Evolutionary conservation across 2,329 filamentous ascomycete genomes (phyloP).

Genomic region (Lecanoromycetidae sp.): DNA sequence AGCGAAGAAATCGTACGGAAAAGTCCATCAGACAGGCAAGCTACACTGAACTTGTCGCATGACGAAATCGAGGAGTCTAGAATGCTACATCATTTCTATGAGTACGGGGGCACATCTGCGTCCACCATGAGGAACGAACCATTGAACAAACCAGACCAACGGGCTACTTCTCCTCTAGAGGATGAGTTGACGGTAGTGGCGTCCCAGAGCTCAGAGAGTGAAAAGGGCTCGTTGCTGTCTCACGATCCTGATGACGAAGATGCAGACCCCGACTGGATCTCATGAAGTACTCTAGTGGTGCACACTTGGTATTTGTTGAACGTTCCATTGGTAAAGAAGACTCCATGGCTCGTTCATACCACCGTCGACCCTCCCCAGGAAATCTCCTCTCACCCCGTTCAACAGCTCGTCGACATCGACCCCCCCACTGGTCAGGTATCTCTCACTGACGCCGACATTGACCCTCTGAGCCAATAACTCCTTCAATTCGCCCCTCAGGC

Average conservation of each 20-base stretch:
- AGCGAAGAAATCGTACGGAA: neutral
- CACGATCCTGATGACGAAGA: conserved; percentile 55
- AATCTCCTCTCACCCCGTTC: conserved; percentile 48
- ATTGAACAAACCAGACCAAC: neutral
- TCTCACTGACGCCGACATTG: conserved; percentile 78
- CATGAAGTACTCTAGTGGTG: too few species aligned
- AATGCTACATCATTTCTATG: conserved; percentile 35
- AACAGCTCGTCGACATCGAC: conserved; percentile 69
- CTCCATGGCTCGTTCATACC: neutral
- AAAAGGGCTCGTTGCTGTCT: conserved; percentile 42
- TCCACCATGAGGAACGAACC: neutral
- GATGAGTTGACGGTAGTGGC: neutral
- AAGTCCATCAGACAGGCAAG: neutral
- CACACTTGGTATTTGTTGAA: too few species aligned
- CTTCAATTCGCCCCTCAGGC: conserved; percentile 59
- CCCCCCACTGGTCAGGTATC: conserved; percentile 70
- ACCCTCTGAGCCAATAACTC: conserved; percentile 59
- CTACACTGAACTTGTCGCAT: conserved; percentile 21
- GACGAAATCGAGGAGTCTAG: conserved; percentile 47
- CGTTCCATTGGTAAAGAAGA: too few species aligned
- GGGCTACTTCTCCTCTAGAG: neutral
- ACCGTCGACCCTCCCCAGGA: conserved; percentile 45
- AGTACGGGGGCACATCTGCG: conserved; percentile 1
- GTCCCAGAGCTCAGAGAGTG: conserved; percentile 23
- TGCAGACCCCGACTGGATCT: conserved; percentile 52